phyloP scores from a whole-genome alignment of 495 filamentous ascomycete species.

The Opeltia flavorubescens region DNA sequence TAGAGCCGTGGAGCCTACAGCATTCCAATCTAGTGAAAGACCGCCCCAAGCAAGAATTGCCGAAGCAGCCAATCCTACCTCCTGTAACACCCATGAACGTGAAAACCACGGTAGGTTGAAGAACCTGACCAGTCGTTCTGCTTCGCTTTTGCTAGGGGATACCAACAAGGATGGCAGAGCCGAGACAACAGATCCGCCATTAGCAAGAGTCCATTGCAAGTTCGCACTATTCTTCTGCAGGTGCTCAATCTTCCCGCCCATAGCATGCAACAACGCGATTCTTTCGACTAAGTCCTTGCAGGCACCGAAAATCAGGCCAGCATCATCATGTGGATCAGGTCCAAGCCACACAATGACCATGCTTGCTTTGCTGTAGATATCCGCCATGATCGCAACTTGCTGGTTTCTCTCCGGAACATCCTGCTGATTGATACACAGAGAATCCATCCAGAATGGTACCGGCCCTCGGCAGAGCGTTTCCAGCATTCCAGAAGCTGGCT shows the following conservation, averaged over 20 bases:
- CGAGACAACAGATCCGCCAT: background rate
- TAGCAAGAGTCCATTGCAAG: background rate
- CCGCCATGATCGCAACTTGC: constrained; percentile 17
- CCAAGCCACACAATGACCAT: constrained; percentile 16
- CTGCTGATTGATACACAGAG: constrained; percentile 18
- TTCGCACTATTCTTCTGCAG: background rate
- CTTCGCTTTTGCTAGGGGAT: background rate
- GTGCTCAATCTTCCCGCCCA: background rate
- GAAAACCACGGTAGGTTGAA: background rate
- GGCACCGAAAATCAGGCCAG: background rate
- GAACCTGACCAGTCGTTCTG: background rate
- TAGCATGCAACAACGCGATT: background rate
- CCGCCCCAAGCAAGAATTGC: background rate
- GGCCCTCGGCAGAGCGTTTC: background rate
- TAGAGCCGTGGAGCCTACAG: background rate
- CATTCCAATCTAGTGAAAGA: background rate
- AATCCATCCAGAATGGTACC: constrained; percentile 12
- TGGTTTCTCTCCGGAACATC: constrained; percentile 13
- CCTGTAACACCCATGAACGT: background rate
- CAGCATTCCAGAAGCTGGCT: background rate
- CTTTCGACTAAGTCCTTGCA: background rate
- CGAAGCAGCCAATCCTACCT: background rate
- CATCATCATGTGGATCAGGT: background rate
- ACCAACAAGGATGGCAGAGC: background rate
- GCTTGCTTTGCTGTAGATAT: constrained; percentile 14